These are phyloP conservation scores for Cercospora citrullina DNA, from an alignment of 2,329 filamentous ascomycete genomes.

Conservation along the genomic window DNA sequence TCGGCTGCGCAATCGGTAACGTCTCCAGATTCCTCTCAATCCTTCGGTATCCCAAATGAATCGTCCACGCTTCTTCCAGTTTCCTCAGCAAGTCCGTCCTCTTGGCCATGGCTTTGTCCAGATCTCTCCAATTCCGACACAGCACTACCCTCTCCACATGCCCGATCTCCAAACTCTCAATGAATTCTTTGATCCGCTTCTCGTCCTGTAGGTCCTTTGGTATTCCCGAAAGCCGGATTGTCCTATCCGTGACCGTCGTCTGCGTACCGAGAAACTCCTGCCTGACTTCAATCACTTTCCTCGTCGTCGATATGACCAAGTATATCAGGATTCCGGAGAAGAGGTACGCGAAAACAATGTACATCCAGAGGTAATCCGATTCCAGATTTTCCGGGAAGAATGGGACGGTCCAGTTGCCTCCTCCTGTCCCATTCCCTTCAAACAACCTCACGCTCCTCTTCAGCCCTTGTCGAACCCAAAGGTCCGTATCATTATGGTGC, in stretches of 20 bases:
- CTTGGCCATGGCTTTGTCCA: slow-evolving; percentile 72
- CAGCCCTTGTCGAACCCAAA: slow-evolving; percentile 11
- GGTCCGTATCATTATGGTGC: slow-evolving; percentile 9
- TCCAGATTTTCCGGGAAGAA: slow-evolving; percentile 36
- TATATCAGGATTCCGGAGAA: slow-evolving; percentile 83
- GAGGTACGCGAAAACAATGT: slow-evolving; percentile 90
- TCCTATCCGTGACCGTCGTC: slow-evolving; percentile 92
- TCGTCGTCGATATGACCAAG: slow-evolving; percentile 78
- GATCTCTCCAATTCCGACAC: slow-evolving; percentile 79
- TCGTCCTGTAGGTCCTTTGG: slow-evolving; percentile 77
- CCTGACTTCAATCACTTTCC: slow-evolving; percentile 77
- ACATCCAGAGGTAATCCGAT: slow-evolving; percentile 79
- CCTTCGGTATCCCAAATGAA: slow-evolving; percentile 63
- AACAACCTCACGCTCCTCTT: slow-evolving; percentile 23
- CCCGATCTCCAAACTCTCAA: slow-evolving; percentile 86
- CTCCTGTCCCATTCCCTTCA: slow-evolving; percentile 8
- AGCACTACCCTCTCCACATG: slow-evolving; percentile 84
- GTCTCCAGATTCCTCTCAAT: slow-evolving; percentile 51
- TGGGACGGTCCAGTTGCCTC: slow-evolving; percentile 17
- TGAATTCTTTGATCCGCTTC: slow-evolving; percentile 76
- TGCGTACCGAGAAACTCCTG: slow-evolving; percentile 92
- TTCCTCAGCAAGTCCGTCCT: slow-evolving; percentile 66
- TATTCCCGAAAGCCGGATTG: slow-evolving; percentile 87
- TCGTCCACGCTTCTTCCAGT: slow-evolving; percentile 81
- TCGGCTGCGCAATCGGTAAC: slow-evolving; percentile 53